Evolutionary conservation across 2,329 filamentous ascomycete genomes (phyloP), one percentile per base, ranked within the genome.

Genomic region (Trichoderma sp.): DNA sequence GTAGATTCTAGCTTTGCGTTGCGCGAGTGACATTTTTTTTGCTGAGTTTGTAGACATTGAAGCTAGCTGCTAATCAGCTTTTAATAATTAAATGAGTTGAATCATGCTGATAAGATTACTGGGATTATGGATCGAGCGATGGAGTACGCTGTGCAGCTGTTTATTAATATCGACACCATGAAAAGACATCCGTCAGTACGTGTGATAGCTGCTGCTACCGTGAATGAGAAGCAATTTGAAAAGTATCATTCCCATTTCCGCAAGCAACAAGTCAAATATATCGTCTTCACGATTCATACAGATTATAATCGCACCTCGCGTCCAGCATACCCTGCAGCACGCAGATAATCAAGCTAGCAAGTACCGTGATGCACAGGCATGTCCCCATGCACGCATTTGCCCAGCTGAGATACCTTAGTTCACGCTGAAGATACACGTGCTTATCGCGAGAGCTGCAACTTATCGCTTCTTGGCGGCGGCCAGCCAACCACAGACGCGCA

Each of bases 401-500:
- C 8, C 3, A n/a, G 55, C 8, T 0, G 8, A 21, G 55, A 10
- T 57, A 57, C 55, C 55, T 35, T 5, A 5, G n/a, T 49, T 57
- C 55, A 21, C 16, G 27, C 29, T 33, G 11, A 29, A 55, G 29
- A 19, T 55, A 55, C 52, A 55, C 24, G 21, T 55, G 14, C 6
- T 55, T 27, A 29, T 29, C 27, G 24, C 47, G 24, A 43, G n/a
- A 16, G 35, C 59, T 69, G 21, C 40, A 16, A 37, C 59, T 56
- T 69, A 69, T 64, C 60, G 67, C 31, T n/a, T 29, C 7, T 40
- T 16, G 1, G 0, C 35, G 6, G n/a, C 11, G 31, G 33, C 49
- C 55, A 37, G 63, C 63, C 63, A 67, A 67, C 40, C 63, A 67
- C 11, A 31, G 63, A 61, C 68, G 68, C 68, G 68, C 58, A 52